Evolutionary conservation across 495 filamentous ascomycete genomes (phyloP).

Genomic region (Trichoderma gamsii): DNA sequence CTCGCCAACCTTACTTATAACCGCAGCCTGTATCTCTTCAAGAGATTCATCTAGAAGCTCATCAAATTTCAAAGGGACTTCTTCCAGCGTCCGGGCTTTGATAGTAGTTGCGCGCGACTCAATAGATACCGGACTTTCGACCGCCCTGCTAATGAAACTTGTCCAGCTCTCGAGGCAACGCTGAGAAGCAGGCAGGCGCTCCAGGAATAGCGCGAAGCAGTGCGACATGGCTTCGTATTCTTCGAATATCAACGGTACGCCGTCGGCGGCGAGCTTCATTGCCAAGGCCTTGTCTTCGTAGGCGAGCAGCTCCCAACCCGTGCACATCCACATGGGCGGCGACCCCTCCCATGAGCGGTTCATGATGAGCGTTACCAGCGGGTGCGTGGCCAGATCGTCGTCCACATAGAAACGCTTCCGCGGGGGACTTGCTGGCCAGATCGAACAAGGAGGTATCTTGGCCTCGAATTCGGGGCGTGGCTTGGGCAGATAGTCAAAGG

Average conservation of each 20-base stretch:
- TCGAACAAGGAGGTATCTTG: conserved; percentile 47
- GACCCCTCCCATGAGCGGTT: conserved; percentile 59
- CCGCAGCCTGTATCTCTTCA: background rate
- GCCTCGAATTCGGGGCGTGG: conserved; percentile 28
- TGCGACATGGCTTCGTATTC: conserved; percentile 89
- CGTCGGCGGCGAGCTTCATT: conserved; percentile 50
- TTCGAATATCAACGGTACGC: conserved; percentile 61
- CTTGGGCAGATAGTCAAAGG: conserved; percentile 70
- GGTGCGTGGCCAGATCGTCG: conserved; percentile 59
- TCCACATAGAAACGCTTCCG: conserved; percentile 64
- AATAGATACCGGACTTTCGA: conserved; percentile 34
- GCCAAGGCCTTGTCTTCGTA: conserved; percentile 67
- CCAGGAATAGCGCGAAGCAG: conserved; percentile 64
- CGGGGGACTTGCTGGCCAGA: conserved; percentile 70
- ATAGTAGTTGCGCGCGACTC: conserved; percentile 47
- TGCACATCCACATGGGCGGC: conserved; percentile 65
- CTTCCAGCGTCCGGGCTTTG: conserved; percentile 49
- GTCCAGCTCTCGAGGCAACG: conserved; percentile 52
- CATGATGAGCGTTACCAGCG: conserved; percentile 65
- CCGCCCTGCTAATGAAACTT: conserved; percentile 47
- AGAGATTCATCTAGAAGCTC: conserved; percentile 25
- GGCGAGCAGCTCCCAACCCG: conserved; percentile 73
- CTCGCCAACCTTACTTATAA: background rate
- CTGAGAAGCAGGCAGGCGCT: conserved; percentile 38
- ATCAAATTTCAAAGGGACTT: conserved; percentile 46